These are phyloP conservation scores for Tilletia walkeri DNA, from an alignment of 1,284 basidiomycete genomes.

Conservation along the genomic window DNA sequence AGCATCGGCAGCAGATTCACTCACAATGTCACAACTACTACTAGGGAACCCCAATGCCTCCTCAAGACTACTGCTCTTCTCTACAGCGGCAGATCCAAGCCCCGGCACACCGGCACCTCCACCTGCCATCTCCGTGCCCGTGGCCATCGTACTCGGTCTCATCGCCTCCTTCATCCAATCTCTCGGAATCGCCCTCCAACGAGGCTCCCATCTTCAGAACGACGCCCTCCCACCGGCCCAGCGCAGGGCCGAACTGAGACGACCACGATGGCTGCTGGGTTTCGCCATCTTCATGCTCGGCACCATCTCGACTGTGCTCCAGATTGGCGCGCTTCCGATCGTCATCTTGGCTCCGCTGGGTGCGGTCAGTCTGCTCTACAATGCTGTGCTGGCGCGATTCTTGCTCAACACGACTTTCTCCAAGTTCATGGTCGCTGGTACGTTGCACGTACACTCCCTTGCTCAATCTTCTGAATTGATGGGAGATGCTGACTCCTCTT, in stretches of 20 bases:
- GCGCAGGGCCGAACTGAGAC: slow-evolving; percentile 42
- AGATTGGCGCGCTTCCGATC: slow-evolving; percentile 76
- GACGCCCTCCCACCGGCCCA: slow-evolving; percentile 66
- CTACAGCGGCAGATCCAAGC: too few species aligned
- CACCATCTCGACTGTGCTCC: slow-evolving; percentile 85
- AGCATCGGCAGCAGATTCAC: too few species aligned
- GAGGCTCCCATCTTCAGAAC: slow-evolving; percentile 88
- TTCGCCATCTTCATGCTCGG: slow-evolving; percentile 68
- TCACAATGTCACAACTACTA: too few species aligned
- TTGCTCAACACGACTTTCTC: slow-evolving; percentile 85
- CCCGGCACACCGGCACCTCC: neutral
- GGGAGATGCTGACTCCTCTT: too few species aligned
- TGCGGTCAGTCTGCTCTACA: slow-evolving; percentile 87
- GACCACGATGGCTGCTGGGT: slow-evolving; percentile 60
- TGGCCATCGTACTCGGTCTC: slow-evolving; percentile 66
- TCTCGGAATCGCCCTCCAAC: slow-evolving; percentile 83
- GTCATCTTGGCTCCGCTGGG: slow-evolving; percentile 68
- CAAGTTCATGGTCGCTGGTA: slow-evolving; percentile 72
- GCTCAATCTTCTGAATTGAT: too few species aligned
- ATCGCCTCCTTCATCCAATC: slow-evolving; percentile 86
- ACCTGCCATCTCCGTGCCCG: slow-evolving; percentile 31
- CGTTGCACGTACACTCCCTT: neutral
- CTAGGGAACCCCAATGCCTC: too few species aligned
- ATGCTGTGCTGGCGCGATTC: slow-evolving; percentile 83
- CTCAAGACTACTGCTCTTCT: too few species aligned